Evolutionary conservation across 2,329 filamentous ascomycete genomes (phyloP).

Genomic region (Macrophomina phaseolina): DNA sequence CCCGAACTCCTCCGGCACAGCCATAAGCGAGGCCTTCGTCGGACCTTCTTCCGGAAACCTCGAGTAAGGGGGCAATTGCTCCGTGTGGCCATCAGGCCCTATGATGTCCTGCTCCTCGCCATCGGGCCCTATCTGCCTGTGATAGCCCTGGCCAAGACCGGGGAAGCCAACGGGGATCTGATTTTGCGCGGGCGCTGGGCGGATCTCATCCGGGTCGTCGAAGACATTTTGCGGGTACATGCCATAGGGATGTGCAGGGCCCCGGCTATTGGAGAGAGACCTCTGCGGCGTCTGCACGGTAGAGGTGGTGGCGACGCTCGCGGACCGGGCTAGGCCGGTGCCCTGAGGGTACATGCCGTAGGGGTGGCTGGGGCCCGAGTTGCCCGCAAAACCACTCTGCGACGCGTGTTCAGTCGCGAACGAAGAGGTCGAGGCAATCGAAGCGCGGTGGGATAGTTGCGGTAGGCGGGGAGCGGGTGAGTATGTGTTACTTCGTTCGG

Average conservation of each 20-base stretch:
- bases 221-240: conserved; percentile 85
- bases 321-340: conserved; percentile 59
- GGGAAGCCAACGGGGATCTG: conserved; percentile 76
- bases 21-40: conserved; percentile 57
- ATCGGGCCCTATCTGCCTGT: conserved; percentile 74
- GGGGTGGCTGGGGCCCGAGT: conserved; percentile 75
- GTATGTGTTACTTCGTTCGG: conserved; percentile 36
- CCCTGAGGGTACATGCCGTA: conserved; percentile 85
- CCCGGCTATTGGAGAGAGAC: conserved; percentile 62
- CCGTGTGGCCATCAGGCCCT: conserved; percentile 84
- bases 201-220: conserved; percentile 50
- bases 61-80: conserved; percentile 90
- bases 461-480: conserved; percentile 29
- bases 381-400: conserved; percentile 71
- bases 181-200: conserved; percentile 35
- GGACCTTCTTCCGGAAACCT: conserved; percentile 81
- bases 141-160: conserved; percentile 69
- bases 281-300: conserved; percentile 66
- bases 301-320: conserved; percentile 74
- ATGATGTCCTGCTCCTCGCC: conserved; percentile 90
- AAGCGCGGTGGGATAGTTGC: conserved; percentile 40
- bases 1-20: conserved; percentile 24
- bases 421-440: conserved; percentile 49
- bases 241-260: conserved; percentile 82
- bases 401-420: conserved; percentile 49